Percentiles rank a stretch among this genome's conserved stretches.
Conservation (phyloP, 257 asterid genomes). For the Ocimum tenuiflorum region DNA sequence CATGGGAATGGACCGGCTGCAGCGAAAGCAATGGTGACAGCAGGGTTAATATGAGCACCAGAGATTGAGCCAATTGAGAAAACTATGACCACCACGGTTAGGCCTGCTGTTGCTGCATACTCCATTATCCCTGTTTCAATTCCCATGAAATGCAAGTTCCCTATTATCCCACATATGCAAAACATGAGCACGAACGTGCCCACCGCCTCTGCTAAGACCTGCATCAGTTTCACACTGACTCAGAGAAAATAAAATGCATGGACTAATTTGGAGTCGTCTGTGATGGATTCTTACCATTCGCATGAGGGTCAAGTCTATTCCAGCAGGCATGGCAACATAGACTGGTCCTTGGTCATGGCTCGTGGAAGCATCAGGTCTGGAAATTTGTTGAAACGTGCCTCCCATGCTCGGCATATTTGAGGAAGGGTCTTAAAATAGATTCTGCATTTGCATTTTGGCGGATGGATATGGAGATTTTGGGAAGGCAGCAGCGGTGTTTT, state of each 20-base stretch:
- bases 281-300: no score
- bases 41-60: constrained; percentile 89
- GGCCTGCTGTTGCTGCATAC: constrained; percentile 74
- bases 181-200: constrained; percentile 69
- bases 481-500: no score
- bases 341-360: no score
- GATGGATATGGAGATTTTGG: no score
- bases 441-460: no score
- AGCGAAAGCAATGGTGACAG: constrained; percentile 78
- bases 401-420: background rate
- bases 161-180: constrained; percentile 63
- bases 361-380: constrained; percentile 20
- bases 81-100: constrained; percentile 54
- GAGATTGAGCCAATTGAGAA: constrained; percentile 69
- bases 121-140: constrained; percentile 49
- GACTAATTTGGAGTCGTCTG: no score
- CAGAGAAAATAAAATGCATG: no score
- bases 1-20: constrained; percentile 71
- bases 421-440: no score
- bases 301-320: no score
- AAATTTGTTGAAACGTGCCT: background rate
- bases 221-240: no score
- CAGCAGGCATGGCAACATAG: no score
- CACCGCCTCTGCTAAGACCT: constrained; percentile 65
- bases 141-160: constrained; percentile 52